phyloP scores from a whole-genome alignment of 1,284 basidiomycete species.

The Leccinum cinnamomeum region DNA sequence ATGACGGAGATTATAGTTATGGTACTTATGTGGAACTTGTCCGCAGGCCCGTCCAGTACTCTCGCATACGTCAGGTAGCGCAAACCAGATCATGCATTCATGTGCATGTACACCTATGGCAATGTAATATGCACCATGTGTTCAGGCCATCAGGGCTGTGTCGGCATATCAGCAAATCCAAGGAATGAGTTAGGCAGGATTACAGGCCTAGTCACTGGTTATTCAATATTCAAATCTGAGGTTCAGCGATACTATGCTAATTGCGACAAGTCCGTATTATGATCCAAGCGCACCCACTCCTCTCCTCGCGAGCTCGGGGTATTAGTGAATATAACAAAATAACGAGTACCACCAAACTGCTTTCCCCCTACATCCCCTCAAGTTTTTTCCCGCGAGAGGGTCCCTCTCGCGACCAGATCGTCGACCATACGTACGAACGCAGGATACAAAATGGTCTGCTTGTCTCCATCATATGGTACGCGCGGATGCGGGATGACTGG shows the following conservation, averaged over 20 bases:
- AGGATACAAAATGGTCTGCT: constrained; percentile 27
- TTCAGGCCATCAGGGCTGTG: not conserved
- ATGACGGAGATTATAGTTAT: constrained; percentile 1
- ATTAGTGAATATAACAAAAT: constrained; percentile 1
- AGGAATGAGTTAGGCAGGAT: not conserved
- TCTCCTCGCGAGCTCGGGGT: not conserved
- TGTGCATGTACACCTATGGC: not conserved
- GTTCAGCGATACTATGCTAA: not conserved
- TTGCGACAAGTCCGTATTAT: not conserved
- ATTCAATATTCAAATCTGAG: not conserved
- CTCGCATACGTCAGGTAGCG: not conserved
- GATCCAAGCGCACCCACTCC: not conserved
- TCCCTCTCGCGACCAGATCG: constrained; percentile 17
- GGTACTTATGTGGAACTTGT: constrained; percentile 6
- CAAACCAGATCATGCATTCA: constrained; percentile 9
- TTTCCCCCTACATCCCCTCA: constrained; percentile 3
- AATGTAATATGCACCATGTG: not conserved
- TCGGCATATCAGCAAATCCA: not conserved
- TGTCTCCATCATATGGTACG: constrained; percentile 4
- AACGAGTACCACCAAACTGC: not conserved
- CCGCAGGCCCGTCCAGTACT: not conserved
- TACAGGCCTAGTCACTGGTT: not conserved
- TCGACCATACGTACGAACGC: constrained; percentile 29
- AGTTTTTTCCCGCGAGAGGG: constrained; percentile 3
- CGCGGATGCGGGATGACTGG: constrained; percentile 14